These are phyloP conservation scores for Paraphysoderma sedebokerense DNA, from an alignment of 371 early-diverging fungal species.

Conservation along the genomic window DNA sequence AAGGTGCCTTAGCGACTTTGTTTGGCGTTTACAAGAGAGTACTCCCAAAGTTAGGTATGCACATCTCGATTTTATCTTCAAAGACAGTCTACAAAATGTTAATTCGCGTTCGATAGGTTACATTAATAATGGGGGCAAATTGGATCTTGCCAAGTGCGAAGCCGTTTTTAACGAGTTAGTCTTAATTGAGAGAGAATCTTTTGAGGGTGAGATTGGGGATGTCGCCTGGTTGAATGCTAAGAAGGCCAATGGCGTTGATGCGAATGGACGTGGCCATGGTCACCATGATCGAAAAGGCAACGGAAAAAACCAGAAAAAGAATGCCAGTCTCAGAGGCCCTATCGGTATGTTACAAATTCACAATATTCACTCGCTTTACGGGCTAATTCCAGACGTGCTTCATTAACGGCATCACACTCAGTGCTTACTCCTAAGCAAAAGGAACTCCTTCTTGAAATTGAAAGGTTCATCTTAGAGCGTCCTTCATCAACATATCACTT, in stretches of 20 bases:
- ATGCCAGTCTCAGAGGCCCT: conserved; percentile 2
- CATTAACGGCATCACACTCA: conserved; percentile 4
- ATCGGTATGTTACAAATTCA: neutral
- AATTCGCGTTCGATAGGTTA: conserved; percentile 22
- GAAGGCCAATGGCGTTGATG: conserved; percentile 9
- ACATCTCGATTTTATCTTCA: neutral
- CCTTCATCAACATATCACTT: conserved; percentile 24
- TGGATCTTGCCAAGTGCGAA: conserved; percentile 33
- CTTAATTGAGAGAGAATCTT: conserved; percentile 44
- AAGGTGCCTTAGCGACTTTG: conserved; percentile 68
- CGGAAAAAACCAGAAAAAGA: conserved; percentile 9
- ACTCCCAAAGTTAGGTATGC: conserved; percentile 50
- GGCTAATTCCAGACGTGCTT: neutral
- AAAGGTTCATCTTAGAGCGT: conserved; percentile 24
- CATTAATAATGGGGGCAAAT: conserved; percentile 66
- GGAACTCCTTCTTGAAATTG: conserved; percentile 30
- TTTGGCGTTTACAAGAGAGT: conserved; percentile 71
- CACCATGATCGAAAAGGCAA: neutral
- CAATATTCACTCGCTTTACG: no score
- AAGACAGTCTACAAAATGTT: neutral
- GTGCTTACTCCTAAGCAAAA: conserved; percentile 40
- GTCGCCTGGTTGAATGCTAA: conserved; percentile 39
- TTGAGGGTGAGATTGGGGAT: conserved; percentile 39
- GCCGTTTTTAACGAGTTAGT: conserved; percentile 38
- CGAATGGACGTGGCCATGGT: conserved; percentile 4